Conservation (phyloP, 257 asterid species). For the Jacaranda mimosifolia region DNA sequence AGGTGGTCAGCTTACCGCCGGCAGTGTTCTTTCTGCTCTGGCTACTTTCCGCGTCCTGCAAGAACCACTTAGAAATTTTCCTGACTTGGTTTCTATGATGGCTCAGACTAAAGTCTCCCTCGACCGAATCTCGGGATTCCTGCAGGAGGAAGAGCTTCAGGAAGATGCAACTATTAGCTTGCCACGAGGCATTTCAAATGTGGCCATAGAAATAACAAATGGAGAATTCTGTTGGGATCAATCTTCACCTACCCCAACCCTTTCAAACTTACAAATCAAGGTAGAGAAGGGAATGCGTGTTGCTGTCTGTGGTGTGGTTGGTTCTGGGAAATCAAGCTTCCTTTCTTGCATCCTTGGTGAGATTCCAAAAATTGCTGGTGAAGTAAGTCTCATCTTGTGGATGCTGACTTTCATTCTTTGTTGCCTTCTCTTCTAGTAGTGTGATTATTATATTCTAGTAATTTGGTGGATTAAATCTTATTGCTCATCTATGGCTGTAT, state of each 20-base stretch:
- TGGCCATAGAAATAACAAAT: constrained; percentile 67
- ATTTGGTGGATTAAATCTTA: constrained; percentile 14
- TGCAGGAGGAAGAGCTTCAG: constrained; percentile 68
- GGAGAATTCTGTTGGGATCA: constrained; percentile 73
- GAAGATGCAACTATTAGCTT: constrained; percentile 64
- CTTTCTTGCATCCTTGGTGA: constrained; percentile 84
- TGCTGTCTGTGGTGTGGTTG: constrained; percentile 83
- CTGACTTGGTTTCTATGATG: constrained; percentile 86
- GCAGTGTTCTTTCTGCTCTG: constrained; percentile 72
- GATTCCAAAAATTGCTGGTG: constrained; percentile 73
- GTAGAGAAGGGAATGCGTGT: constrained; percentile 76
- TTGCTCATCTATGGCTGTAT: constrained; percentile 35
- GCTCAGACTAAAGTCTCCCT: constrained; percentile 87
- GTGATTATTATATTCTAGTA: background rate
- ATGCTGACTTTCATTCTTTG: constrained; percentile 21
- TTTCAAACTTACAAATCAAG: constrained; percentile 58
- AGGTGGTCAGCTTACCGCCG: constrained; percentile 62
- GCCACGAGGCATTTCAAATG: constrained; percentile 56
- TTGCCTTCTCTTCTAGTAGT: constrained; percentile 19
- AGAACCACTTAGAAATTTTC: constrained; percentile 80
- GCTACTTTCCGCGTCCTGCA: constrained; percentile 82
- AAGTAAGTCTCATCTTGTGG: constrained; percentile 44
- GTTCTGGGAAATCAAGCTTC: constrained; percentile 82
- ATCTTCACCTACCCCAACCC: constrained; percentile 54
- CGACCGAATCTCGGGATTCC: constrained; percentile 71